These are phyloP conservation scores for Ceratocystis ficicola DNA, from an alignment of 2,329 filamentous ascomycete genomes.

Conservation along the genomic window DNA sequence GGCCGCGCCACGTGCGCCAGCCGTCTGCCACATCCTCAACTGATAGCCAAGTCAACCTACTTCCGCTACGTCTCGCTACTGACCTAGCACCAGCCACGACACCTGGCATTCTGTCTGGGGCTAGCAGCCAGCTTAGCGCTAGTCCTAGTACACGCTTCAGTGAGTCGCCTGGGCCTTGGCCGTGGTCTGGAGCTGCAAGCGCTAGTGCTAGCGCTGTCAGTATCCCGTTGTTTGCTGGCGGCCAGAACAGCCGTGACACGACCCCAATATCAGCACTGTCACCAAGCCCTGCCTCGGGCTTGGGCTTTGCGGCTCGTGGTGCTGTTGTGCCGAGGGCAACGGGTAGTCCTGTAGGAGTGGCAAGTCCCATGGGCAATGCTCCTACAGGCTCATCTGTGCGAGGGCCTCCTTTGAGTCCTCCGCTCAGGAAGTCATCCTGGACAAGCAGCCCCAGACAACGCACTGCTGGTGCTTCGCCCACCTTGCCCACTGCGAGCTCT, in stretches of 20 bases:
- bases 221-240: conserved; percentile 25
- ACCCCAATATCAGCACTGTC: conserved; percentile 69
- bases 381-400: neutral
- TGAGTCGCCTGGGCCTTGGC: conserved; percentile 50
- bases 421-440: conserved; percentile 24
- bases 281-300: conserved; percentile 51
- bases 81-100: conserved; percentile 56
- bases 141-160: conserved; percentile 67
- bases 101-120: conserved; percentile 48
- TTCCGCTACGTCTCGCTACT: conserved; percentile 47
- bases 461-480: conserved; percentile 50
- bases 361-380: neutral
- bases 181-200: conserved; percentile 17
- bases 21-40: conserved; percentile 11
- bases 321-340: neutral
- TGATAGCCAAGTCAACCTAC: conserved; percentile 15
- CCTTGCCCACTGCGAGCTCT: conserved; percentile 37
- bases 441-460: conserved; percentile 35
- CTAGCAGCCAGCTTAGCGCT: conserved; percentile 50
- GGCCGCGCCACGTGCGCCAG: conserved; percentile 18
- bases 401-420: conserved; percentile 30
- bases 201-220: conserved; percentile 10
- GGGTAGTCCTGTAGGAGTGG: neutral
- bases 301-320: conserved; percentile 30
- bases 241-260: conserved; percentile 62